These are phyloP conservation scores for Dunaliella salina DNA, from an alignment of 163 green algal genomes.

Conservation along the genomic window DNA sequence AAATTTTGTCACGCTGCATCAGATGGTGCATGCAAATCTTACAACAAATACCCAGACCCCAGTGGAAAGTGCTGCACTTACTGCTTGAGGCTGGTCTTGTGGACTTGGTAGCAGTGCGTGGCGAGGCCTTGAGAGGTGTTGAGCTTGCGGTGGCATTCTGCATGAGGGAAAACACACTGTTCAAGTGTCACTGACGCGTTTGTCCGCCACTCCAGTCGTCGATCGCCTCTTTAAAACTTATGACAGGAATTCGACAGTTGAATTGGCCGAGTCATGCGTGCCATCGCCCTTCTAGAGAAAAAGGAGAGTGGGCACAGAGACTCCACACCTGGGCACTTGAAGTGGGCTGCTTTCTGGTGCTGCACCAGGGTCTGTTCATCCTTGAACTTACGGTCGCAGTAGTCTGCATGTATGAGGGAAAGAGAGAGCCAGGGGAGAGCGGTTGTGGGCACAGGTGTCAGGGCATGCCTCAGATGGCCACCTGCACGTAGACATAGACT, in stretches of 20 bases:
- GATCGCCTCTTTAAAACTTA: too few species aligned
- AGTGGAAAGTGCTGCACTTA: slow-evolving; percentile 28
- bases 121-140: slow-evolving; percentile 64
- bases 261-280: too few species aligned
- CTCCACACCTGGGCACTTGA: slow-evolving; percentile 45
- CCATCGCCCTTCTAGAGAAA: too few species aligned
- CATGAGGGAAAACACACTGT: slow-evolving; percentile 27
- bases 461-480: background rate
- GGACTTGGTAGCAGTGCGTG: slow-evolving; percentile 77
- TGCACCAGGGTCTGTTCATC: slow-evolving; percentile 82
- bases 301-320: background rate
- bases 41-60: background rate
- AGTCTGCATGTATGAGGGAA: slow-evolving; percentile 38
- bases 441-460: background rate
- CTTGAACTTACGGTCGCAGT: slow-evolving; percentile 82
- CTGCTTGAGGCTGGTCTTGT: slow-evolving; percentile 64
- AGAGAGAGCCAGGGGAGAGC: background rate
- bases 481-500: background rate
- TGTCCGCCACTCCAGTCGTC: too few species aligned
- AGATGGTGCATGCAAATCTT: too few species aligned
- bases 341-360: slow-evolving; percentile 87
- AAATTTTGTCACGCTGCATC: too few species aligned
- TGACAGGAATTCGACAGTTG: too few species aligned
- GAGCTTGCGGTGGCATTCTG: slow-evolving; percentile 80
- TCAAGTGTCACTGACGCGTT: too few species aligned